These are phyloP conservation scores for Tulasnella sp. DNA, from an alignment of 768 basidiomycete genomes.

Conservation along the genomic window DNA sequence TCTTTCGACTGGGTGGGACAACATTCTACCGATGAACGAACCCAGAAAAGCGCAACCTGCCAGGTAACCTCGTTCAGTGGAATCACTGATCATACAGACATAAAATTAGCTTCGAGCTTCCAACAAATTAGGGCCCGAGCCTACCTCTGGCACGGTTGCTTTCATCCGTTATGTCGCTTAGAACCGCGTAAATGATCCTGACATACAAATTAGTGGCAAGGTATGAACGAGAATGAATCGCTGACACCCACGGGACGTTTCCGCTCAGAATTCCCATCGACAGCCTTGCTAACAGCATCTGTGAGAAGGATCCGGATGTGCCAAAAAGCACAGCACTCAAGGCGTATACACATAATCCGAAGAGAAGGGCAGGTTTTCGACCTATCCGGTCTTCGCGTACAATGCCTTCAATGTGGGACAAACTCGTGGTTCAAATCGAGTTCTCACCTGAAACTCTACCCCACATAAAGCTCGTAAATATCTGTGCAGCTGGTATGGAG, in stretches of 20 bases:
- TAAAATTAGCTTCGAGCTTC: background rate
- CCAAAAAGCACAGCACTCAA: constrained; percentile 27
- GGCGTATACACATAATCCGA: constrained; percentile 29
- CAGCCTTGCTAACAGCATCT: constrained; percentile 5
- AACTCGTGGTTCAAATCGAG: background rate
- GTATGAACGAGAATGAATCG: no score
- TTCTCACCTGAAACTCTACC: constrained; percentile 31
- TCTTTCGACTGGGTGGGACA: constrained; percentile 55
- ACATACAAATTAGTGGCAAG: no score
- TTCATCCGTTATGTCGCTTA: constrained; percentile 62
- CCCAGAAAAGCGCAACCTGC: constrained; percentile 21
- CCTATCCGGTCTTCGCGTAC: constrained; percentile 31
- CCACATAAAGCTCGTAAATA: constrained; percentile 29
- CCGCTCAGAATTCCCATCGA: constrained; percentile 22
- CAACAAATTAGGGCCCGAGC: background rate
- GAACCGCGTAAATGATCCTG: constrained; percentile 48
- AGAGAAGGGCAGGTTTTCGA: constrained; percentile 33
- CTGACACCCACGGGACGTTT: constrained; percentile 16
- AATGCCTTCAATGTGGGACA: background rate
- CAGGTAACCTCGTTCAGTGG: constrained; percentile 17
- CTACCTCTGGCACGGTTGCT: constrained; percentile 53
- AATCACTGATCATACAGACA: background rate
- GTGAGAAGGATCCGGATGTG: constrained; percentile 14
- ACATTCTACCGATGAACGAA: constrained; percentile 51
- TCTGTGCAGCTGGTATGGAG: constrained; percentile 30